Evolutionary conservation across 164 flowering plant species (phyloP).

Genomic region (Warburgia ugandensis): DNA sequence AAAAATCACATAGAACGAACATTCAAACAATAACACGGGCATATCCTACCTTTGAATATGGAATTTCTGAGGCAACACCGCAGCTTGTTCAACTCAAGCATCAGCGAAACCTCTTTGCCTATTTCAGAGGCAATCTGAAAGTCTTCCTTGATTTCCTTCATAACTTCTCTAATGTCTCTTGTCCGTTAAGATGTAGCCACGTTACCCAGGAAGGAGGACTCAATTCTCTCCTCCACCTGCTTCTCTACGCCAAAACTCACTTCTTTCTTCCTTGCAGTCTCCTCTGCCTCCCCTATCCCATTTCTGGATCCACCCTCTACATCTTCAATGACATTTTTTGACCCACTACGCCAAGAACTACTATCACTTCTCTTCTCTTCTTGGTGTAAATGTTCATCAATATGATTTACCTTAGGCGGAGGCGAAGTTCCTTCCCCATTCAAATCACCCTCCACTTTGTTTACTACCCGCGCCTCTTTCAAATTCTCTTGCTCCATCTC

Average conservation of each 20-base stretch:
- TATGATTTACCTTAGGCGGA: too few species aligned
- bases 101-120: slow-evolving; percentile 68
- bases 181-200: slow-evolving; percentile 43
- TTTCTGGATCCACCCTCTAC: not conserved
- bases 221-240: not conserved
- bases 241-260: slow-evolving; percentile 12
- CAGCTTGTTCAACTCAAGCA: slow-evolving; percentile 81
- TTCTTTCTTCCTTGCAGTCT: slow-evolving; percentile 27
- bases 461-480: too few species aligned
- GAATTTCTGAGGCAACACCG: slow-evolving; percentile 52
- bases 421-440: slow-evolving; percentile 16
- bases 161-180: slow-evolving; percentile 71
- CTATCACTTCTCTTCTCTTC: slow-evolving; percentile 23
- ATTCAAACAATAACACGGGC: too few species aligned
- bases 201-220: slow-evolving; percentile 40
- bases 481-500: slow-evolving; percentile 48
- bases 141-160: slow-evolving; percentile 68
- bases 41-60: slow-evolving; percentile 48
- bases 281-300: slow-evolving; percentile 29
- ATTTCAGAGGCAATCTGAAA: slow-evolving; percentile 59
- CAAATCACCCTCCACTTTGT: slow-evolving; percentile 13
- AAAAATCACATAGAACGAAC: not conserved
- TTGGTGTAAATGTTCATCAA: too few species aligned
- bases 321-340: slow-evolving; percentile 25
- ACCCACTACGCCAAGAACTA: slow-evolving; percentile 28